A percentile compares a stretch with the other conserved stretches of the same genome.
These are phyloP conservation scores for Magnolia kwangsiensis DNA, from an alignment of 164 flowering plant genomes.

Conservation along the genomic window DNA sequence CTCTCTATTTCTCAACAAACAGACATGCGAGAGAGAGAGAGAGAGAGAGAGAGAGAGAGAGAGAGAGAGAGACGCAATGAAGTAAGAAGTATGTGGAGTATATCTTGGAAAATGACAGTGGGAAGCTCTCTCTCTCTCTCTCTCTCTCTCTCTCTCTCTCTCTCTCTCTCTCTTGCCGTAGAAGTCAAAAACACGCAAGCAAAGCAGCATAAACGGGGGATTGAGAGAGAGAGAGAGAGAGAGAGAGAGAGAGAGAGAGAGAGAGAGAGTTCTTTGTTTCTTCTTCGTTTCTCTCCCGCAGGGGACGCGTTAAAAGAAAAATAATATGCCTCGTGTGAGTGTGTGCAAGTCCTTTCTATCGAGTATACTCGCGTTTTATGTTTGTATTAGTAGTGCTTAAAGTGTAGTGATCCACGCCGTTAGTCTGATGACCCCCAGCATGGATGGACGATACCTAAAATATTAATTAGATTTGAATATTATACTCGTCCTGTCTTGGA, in stretches of 20 bases:
- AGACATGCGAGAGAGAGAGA: conserved; percentile 25
- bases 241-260: neutral
- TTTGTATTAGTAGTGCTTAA: no score
- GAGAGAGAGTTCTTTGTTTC: neutral
- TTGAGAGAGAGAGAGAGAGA: conserved; percentile 1
- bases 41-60: conserved; percentile 16
- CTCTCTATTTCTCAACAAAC: conserved; percentile 24
- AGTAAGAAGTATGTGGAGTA: conserved; percentile 39
- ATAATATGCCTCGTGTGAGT: conserved; percentile 18
- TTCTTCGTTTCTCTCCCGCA: conserved; percentile 37
- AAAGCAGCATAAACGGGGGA: neutral
- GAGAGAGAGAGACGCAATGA: conserved; percentile 14
- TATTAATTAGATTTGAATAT: no score
- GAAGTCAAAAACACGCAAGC: conserved; percentile 33
- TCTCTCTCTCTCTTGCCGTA: conserved; percentile 14
- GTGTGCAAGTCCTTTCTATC: conserved; percentile 25
- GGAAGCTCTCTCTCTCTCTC: conserved; percentile 29
- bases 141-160: conserved; percentile 13
- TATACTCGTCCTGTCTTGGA: no score
- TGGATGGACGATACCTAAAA: no score
- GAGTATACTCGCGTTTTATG: no score
- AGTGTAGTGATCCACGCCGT: no score
- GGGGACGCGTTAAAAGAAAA: conserved; percentile 57
- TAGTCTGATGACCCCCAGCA: no score
- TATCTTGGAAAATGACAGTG: conserved; percentile 75